phyloP scores from a whole-genome alignment of 306 rosid species.

The Pachyrhizus erosus region DNA sequence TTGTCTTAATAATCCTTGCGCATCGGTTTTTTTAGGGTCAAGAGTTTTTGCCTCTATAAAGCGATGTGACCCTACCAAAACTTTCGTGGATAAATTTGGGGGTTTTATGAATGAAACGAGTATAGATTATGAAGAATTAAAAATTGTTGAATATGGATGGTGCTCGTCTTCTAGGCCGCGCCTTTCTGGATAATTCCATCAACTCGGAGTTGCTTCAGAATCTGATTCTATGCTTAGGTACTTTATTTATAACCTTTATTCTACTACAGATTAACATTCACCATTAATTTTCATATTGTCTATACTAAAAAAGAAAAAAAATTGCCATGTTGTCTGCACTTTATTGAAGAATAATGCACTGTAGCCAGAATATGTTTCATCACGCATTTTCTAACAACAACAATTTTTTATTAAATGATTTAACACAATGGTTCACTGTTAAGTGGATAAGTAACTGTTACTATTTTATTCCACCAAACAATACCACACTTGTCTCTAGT shows the following conservation, averaged over 20 bases:
- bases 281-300: background rate
- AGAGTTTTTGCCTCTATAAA: background rate
- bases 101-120: background rate
- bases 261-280: background rate
- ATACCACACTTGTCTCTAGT: background rate
- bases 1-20: background rate
- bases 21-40: background rate
- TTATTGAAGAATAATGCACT: background rate
- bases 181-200: background rate
- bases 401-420: background rate
- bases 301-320: background rate
- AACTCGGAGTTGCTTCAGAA: slow-evolving; percentile 23
- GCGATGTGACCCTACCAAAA: background rate
- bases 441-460: background rate
- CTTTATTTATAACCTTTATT: slow-evolving; percentile 21
- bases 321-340: background rate
- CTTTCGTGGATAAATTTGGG: background rate
- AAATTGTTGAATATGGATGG: background rate
- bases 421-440: background rate
- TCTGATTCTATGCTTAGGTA: slow-evolving; percentile 19
- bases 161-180: slow-evolving; percentile 8
- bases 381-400: background rate
- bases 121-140: background rate
- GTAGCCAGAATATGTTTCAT: background rate
- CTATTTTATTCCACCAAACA: background rate